These are phyloP conservation scores for Ogataea thermomethanolica DNA, from an alignment of 805 yeast genomes.

Conservation along the genomic window DNA sequence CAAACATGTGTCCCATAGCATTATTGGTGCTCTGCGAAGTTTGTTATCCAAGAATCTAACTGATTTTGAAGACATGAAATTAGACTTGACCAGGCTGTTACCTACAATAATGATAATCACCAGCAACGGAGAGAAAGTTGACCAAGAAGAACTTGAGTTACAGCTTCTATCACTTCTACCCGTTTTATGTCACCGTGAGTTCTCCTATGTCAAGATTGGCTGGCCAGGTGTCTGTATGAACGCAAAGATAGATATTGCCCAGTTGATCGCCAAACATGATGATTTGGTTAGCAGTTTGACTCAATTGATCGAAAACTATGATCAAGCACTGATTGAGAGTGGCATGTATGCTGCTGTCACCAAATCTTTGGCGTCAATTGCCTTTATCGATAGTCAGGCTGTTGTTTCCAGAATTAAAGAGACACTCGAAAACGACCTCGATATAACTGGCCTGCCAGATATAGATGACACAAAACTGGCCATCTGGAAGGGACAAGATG, in stretches of 20 bases:
- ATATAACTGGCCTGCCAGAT: conserved; percentile 31
- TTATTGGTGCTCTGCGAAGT: conserved; percentile 42
- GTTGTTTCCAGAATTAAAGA: conserved; percentile 50
- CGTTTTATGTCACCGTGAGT: conserved; percentile 40
- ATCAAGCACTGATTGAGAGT: conserved; percentile 32
- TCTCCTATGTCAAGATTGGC: conserved; percentile 42
- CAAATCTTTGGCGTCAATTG: conserved; percentile 43
- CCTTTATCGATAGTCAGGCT: conserved; percentile 58
- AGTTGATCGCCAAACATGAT: conserved; percentile 36
- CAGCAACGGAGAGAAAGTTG: conserved; percentile 20
- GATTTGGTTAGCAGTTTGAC: conserved; percentile 27
- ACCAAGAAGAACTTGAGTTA: conserved; percentile 26
- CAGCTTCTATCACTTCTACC: conserved; percentile 41
- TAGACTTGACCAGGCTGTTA: conserved; percentile 27
- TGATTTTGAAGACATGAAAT: conserved; percentile 21
- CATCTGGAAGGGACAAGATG: conserved; percentile 70
- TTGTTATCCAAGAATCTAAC: conserved; percentile 17
- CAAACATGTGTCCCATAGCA: conserved; percentile 38
- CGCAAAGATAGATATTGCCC: conserved; percentile 62
- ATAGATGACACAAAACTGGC: conserved; percentile 49
- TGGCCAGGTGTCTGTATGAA: conserved; percentile 78
- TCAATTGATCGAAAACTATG: conserved; percentile 11
- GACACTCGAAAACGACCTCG: conserved; percentile 43
- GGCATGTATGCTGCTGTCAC: conserved; percentile 52
- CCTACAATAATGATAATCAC: conserved; percentile 40